Percentiles rank a stretch among this genome's conserved stretches.
phyloP scores from a whole-genome alignment of 371 early-diverging fungal species.

The Blakeslea trispora region DNA sequence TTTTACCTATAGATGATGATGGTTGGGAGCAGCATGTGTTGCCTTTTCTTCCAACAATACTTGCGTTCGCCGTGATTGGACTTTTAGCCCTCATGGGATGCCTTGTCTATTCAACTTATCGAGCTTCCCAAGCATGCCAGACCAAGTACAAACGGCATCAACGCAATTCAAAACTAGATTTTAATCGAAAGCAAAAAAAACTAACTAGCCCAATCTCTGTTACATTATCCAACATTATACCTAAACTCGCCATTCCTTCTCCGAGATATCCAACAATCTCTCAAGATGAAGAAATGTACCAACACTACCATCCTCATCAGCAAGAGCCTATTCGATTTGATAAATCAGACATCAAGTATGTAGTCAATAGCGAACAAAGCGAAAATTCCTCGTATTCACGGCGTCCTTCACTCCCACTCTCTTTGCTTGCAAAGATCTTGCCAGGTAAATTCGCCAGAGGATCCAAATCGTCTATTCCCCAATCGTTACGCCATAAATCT shows the following conservation, averaged over 20 bases:
- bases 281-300: neutral
- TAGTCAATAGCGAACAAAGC: neutral
- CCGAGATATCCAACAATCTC: too few species aligned
- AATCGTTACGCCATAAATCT: conserved; percentile 6
- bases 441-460: conserved; percentile 15
- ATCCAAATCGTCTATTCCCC: neutral
- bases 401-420: conserved; percentile 17
- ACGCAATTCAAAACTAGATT: neutral
- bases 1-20: neutral
- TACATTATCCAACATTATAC: conserved; percentile 16
- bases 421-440: conserved; percentile 12
- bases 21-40: conserved; percentile 17
- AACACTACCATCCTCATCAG: conserved; percentile 12
- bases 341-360: conserved; percentile 15
- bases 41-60: conserved; percentile 30
- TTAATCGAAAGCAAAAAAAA: conserved; percentile 4
- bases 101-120: conserved; percentile 29
- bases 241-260: conserved; percentile 18
- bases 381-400: neutral
- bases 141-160: too few species aligned
- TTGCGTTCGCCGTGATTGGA: conserved; percentile 43
- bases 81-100: conserved; percentile 22
- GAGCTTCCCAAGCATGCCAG: conserved; percentile 21
- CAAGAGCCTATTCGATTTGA: conserved; percentile 23
- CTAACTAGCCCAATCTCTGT: conserved; percentile 7